Conservation (phyloP, 345 rosid species). For the Odontarrhena argentea region DNA sequence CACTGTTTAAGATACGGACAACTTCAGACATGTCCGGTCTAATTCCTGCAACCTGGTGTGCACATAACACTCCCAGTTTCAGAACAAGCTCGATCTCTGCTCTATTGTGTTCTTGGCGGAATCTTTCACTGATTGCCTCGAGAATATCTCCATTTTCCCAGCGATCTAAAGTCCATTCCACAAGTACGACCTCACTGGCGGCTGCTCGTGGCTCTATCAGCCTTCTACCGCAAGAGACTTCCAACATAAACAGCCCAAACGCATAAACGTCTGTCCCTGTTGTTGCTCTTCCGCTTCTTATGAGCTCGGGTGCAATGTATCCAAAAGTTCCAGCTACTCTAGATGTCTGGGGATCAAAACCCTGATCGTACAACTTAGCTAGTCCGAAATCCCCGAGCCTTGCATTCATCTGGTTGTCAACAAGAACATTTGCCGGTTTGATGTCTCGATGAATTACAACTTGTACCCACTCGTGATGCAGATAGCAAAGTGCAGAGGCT, state of each 20-base stretch:
- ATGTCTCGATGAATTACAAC: conserved; percentile 59
- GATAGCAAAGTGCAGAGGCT: conserved; percentile 49
- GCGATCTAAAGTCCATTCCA: conserved; percentile 43
- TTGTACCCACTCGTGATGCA: conserved; percentile 59
- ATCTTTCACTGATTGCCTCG: conserved; percentile 36
- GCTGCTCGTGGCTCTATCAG: conserved; percentile 41
- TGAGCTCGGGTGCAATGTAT: conserved; percentile 58
- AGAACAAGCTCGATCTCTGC: conserved; percentile 37
- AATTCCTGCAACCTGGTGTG: conserved; percentile 28
- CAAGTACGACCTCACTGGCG: conserved; percentile 47
- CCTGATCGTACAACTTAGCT: conserved; percentile 53
- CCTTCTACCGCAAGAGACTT: conserved; percentile 56
- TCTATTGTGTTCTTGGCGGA: conserved; percentile 16
- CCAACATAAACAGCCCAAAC: conserved; percentile 52
- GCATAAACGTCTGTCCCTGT: conserved; percentile 55
- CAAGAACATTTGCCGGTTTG: conserved; percentile 56
- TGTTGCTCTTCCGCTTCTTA: conserved; percentile 54
- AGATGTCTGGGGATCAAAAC: conserved; percentile 47
- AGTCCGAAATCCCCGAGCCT: conserved; percentile 58
- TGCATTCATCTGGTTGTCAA: conserved; percentile 45
- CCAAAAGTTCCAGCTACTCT: conserved; percentile 54
- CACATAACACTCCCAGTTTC: conserved; percentile 44
- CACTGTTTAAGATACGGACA: conserved; percentile 27
- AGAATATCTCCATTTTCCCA: conserved; percentile 43
- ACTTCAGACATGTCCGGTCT: conserved; percentile 43